Evolutionary conservation across 805 yeast species (phyloP).

Genomic region (Candida chilensis): DNA sequence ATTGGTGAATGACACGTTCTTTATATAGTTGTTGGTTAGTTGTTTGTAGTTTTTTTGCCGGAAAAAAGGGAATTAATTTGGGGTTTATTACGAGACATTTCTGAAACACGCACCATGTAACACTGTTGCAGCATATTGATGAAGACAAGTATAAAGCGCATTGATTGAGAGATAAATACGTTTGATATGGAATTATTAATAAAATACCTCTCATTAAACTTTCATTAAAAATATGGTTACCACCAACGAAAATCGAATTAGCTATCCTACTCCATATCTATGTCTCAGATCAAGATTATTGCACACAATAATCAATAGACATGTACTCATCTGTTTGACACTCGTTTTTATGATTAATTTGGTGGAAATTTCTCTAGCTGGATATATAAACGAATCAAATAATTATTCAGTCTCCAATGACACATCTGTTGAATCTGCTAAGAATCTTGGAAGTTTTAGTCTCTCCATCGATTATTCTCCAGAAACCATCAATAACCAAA

Average conservation of each 20-base stretch:
- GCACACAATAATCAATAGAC: background rate
- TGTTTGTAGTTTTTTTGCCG: too few species aligned
- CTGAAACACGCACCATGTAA: background rate
- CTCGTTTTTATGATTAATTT: background rate
- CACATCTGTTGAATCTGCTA: background rate
- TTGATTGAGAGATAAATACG: background rate
- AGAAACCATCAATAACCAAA: too few species aligned
- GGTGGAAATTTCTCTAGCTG: too few species aligned
- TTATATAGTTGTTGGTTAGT: too few species aligned
- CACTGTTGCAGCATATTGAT: background rate
- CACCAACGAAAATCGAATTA: background rate
- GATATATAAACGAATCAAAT: too few species aligned
- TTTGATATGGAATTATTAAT: too few species aligned
- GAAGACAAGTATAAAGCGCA: background rate
- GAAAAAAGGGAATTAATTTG: background rate
- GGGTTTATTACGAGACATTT: background rate
- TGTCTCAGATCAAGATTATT: background rate
- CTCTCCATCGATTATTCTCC: background rate
- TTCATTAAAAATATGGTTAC: too few species aligned
- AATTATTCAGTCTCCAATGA: too few species aligned
- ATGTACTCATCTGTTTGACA: background rate
- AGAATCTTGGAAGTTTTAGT: background rate
- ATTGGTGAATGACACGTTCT: too few species aligned
- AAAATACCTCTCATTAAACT: too few species aligned
- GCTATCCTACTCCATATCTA: background rate